Base-by-base conservation (phyloP, 1,139 yeast species). In the Ogataea hybrid region DNA sequence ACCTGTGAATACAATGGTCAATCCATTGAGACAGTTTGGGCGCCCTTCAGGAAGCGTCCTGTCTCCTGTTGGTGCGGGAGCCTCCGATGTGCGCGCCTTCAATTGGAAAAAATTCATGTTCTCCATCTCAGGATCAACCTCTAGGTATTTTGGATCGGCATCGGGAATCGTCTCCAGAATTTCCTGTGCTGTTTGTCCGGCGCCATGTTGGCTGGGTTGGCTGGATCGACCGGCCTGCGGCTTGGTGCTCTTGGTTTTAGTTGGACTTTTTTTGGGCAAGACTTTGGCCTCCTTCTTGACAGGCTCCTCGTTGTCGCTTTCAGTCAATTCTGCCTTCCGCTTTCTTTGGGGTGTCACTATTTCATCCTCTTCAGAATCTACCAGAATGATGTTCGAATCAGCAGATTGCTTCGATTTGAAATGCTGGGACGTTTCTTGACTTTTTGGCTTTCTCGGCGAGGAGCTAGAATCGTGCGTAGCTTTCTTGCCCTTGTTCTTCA, bases 1-100 rank as follows among this genome's bases (percentile, higher is more conserved):
- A 25, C 99, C 99, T 0, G 98, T 92, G 58, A 94, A 92, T 0
- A 94, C 97, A 51, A 92, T 84, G 0, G 95, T 88, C 36, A 92
- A 65, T 0, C 98, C 98, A 1, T 82, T 71, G 30, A 90, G 66
- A 64, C 97, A 90, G 59, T 88, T 81, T 2, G 89, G 85, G 16
- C 81, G 75, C 0, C 96, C 96, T 50, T 75, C 80, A 0, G 96
- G 95, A 15, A 84, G 66, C 28, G 59, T 62, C 12, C 51, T 37
- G 16, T 44, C 47, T 6, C 51, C 38, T 25, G 42, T 33, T 39
- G 59, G 38, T 35, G 47, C 41, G 5, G 47, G 44, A 9, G 46
- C 44, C 29, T 62, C 62, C 10, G 68, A 57, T 41, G 67, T 71
- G 46, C 69, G 70, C n/a, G 75, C 71, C 52, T 73, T 72, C 52